Evolutionary conservation across 495 filamentous ascomycete genomes (phyloP), one percentile per base, ranked within the genome.

Genomic region (Hyaloscypha finlandica): DNA sequence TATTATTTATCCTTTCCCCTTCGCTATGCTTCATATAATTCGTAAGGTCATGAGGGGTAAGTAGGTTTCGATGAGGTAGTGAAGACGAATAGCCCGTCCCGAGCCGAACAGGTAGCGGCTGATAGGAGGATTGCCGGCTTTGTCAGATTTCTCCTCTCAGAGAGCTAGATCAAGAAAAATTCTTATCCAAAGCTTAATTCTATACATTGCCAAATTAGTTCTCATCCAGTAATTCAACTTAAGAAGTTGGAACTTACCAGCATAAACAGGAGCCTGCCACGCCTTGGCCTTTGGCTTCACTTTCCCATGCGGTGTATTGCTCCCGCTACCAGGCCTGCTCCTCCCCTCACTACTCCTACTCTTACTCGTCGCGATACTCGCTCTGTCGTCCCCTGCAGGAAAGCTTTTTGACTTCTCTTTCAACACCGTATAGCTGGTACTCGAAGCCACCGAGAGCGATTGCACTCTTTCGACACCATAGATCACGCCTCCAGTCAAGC

Each of bases 251-350:
- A 39, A 65, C 64, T 69, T 70, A 80, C 78, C 78, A 75, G 77
- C 73, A 74, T 81, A 80, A 37, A 79, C 72, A 37, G 78, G 76
- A 54, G 77, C 73, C 71, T 81, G 74, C 79, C 77, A 81, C 22
- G 71, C 60, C 58, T 69, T 72, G 9, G 59, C 67, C 57, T 72
- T 72, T 29, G 72, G 70, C 61, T 73, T 74, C 20, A 63, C 48
- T 35, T 67, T 72, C 33, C 55, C 63, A 22, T 63, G 53, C 4
- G 22, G 30, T 35, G 52, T 59, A 42, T 25, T 35, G 53, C 51
- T 68, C 8, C 65, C 59, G 45, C 66, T 71, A 0, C 65, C 68
- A 29, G 22, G 59, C 30, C 61, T 59, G 32, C 54, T 68, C 39
- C 61, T 70, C 48, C 58, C 61, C 56, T 67, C 68, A 8, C 57